A percentile compares a stretch with the other conserved stretches of the same genome.
Evolutionary conservation across 169 alveolate genomes (phyloP).

Genomic region (Theileria parva): DNA sequence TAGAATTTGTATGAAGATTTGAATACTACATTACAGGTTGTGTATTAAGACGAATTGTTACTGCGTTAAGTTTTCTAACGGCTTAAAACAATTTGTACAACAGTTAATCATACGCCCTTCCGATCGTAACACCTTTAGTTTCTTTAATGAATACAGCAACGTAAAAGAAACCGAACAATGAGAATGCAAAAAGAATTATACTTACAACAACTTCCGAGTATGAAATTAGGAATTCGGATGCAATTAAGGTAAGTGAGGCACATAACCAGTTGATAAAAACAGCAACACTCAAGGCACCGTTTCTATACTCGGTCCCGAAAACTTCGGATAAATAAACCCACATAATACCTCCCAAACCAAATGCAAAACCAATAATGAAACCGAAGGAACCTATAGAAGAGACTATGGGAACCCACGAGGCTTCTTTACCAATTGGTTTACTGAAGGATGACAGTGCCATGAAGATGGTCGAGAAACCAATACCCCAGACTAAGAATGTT

Average conservation of each 20-base stretch:
- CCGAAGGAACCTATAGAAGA: constrained; percentile 68
- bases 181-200: constrained; percentile 67
- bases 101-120: constrained; percentile 55
- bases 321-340: constrained; percentile 85
- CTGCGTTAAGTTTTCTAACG: neutral
- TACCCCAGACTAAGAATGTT: constrained; percentile 74
- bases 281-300: constrained; percentile 78
- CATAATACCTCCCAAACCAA: constrained; percentile 82
- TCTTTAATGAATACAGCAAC: constrained; percentile 76
- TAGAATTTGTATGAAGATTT: neutral
- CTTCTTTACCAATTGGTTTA: constrained; percentile 8
- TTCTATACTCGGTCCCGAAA: constrained; percentile 80
- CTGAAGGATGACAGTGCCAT: constrained; percentile 71
- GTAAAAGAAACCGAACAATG: constrained; percentile 64
- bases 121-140: constrained; percentile 78
- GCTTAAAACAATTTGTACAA: neutral
- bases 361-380: constrained; percentile 80
- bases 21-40: neutral
- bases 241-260: constrained; percentile 73
- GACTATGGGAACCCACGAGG: constrained; percentile 25
- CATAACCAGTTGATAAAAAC: constrained; percentile 79
- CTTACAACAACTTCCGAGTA: constrained; percentile 65
- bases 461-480: constrained; percentile 42
- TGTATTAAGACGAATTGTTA: neutral
- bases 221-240: constrained; percentile 72